A percentile compares a stretch with the other conserved stretches of the same genome.
Evolutionary conservation across 306 rosid species (phyloP).

Genomic region (Acacia confusa): DNA sequence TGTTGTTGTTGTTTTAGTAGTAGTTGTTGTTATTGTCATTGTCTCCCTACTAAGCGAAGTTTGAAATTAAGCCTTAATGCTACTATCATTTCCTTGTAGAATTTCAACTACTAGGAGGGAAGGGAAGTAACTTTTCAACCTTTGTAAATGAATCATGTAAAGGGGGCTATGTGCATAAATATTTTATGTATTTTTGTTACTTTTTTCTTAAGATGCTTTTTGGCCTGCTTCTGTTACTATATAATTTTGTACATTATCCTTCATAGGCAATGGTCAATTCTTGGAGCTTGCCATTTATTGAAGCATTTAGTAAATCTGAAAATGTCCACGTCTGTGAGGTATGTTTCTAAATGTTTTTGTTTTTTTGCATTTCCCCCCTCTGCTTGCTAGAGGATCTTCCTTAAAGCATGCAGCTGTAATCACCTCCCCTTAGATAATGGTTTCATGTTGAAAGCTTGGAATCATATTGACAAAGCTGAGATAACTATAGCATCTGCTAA

Average conservation of each 20-base stretch:
- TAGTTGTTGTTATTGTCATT: too few species aligned
- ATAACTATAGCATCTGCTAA: neutral
- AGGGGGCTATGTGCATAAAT: neutral
- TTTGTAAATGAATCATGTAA: conserved; percentile 3
- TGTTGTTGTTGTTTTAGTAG: neutral
- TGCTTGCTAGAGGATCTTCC: conserved; percentile 1
- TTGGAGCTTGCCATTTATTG: conserved; percentile 69
- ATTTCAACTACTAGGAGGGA: neutral
- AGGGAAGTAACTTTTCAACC: conserved; percentile 9
- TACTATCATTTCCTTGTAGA: neutral
- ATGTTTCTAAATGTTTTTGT: conserved; percentile 26
- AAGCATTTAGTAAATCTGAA: conserved; percentile 55
- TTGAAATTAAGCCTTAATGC: conserved; percentile 25
- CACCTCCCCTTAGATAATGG: neutral
- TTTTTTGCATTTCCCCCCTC: conserved; percentile 25
- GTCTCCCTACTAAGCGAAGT: neutral
- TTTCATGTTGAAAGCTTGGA: neutral
- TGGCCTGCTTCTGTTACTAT: conserved; percentile 28
- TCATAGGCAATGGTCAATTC: conserved; percentile 75
- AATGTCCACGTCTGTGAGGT: conserved; percentile 69
- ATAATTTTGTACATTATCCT: conserved; percentile 25
- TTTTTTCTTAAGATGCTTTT: conserved; percentile 16
- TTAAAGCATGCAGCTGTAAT: neutral
- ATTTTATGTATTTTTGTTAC: conserved; percentile 10
- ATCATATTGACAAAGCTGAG: neutral